Evolutionary conservation across 257 asterid species (phyloP), one percentile per base, ranked within the genome.

Genomic region (Gardenia jasminoides): DNA sequence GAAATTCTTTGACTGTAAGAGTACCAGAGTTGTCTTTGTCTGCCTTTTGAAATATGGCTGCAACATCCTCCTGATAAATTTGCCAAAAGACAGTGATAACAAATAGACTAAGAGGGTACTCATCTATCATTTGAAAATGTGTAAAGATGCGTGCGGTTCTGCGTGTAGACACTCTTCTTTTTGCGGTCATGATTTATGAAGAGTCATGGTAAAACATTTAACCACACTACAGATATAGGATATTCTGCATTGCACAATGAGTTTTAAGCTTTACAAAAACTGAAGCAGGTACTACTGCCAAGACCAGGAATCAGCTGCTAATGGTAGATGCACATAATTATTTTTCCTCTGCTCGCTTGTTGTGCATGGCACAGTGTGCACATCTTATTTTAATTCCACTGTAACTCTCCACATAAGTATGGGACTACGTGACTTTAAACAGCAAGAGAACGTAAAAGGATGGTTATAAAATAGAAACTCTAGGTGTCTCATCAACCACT

Each of bases 21-120:
- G 97, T 92, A 33, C 94, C 97, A 26, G 99, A 96, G 85, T 87
- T 90, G 88, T 93, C 98, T 82, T 88, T 89, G 80, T 96, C 99
- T 41, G 99, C 97, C 77, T 96, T 96, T 10, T 62, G 80, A 81
- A 96, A 96, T 83, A 96, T 93, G 48, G 91, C 97, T 84, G 87
- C 88, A 70, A 95, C 82, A 80, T 96, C 99, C 78, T 93, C 97
- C 99, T 96, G 69, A 56, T 67, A 66, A 82, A 76, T 46, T 75
- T 66, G 74, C 43, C 28, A 72, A 50, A 66, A 70, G 59, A 19
- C 20, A 71, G 41, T 30, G n/a, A 71, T 16, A 15, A 54, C 50
- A 56, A 36, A 58, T 36, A 56, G 58, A 48, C 44, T 20, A 56
- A 56, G 67, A 56, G 7, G 54, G 54, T 73, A 52, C 58, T 30